Percentiles rank a stretch among this genome's conserved stretches.
These are phyloP conservation scores for Spizellomyces punctatus DNA, from an alignment of 192 early-diverging fungal species.

Conservation along the genomic window DNA sequence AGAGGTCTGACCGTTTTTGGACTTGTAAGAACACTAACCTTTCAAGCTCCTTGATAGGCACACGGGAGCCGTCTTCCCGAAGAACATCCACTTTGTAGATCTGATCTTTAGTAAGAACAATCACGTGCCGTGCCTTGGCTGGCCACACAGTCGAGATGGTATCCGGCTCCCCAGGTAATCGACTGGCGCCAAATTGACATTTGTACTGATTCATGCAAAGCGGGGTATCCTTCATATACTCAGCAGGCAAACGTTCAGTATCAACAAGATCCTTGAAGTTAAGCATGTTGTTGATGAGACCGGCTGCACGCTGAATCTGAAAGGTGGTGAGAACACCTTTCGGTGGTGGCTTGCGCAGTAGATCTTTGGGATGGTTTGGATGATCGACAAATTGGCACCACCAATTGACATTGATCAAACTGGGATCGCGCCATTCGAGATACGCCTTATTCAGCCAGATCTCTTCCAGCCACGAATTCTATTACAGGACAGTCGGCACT, in stretches of 20 bases:
- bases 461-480: constrained; percentile 87
- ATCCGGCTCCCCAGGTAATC: constrained; percentile 76
- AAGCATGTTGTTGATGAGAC: constrained; percentile 50
- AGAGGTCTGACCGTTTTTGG: background rate
- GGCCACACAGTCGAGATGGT: constrained; percentile 73
- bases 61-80: constrained; percentile 63
- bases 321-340: constrained; percentile 49
- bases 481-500: background rate
- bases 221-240: constrained; percentile 57
- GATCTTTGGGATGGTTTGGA: constrained; percentile 43
- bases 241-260: constrained; percentile 47
- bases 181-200: constrained; percentile 79
- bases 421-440: constrained; percentile 56
- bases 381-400: constrained; percentile 55
- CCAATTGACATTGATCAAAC: constrained; percentile 61
- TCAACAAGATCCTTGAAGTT: constrained; percentile 50
- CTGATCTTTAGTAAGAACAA: constrained; percentile 84
- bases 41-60: constrained; percentile 54
- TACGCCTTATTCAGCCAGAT: constrained; percentile 63
- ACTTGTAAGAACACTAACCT: constrained; percentile 14
- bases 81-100: constrained; percentile 83
- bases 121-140: constrained; percentile 74
- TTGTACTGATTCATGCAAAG: constrained; percentile 96
- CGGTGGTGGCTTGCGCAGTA: constrained; percentile 50
- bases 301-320: constrained; percentile 57